Conservation (phyloP, 106 monocot genomes). For the Narthecium ossifragum region DNA sequence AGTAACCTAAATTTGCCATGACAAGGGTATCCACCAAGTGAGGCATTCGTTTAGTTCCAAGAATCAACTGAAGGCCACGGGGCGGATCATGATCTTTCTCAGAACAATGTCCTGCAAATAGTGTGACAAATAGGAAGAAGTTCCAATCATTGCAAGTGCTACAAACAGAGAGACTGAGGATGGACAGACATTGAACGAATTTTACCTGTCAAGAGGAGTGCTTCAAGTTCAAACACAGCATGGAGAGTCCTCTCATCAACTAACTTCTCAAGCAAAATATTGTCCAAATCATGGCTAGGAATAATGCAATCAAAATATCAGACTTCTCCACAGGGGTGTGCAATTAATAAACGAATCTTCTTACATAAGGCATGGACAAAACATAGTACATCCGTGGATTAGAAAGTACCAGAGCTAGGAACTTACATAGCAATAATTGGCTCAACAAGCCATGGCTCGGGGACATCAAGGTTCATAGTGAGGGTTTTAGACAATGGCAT, state of each 20-base stretch:
- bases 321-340: neutral
- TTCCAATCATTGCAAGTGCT: too few species aligned
- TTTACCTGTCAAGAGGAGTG: conserved; percentile 85
- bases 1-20: conserved; percentile 97
- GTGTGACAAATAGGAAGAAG: neutral
- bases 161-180: too few species aligned
- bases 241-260: conserved; percentile 75
- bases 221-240: conserved; percentile 98
- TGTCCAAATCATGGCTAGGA: conserved; percentile 90
- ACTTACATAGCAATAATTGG: conserved; percentile 81
- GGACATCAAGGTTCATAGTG: conserved; percentile 99
- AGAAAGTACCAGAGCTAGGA: neutral
- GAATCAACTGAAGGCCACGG: conserved; percentile 91
- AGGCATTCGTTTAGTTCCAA: conserved; percentile 66
- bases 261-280: conserved; percentile 90
- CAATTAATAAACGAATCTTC: conserved; percentile 1
- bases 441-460: conserved; percentile 98
- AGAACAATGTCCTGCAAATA: conserved; percentile 73
- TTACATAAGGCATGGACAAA: too few species aligned
- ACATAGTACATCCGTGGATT: too few species aligned
- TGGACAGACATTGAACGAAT: neutral
- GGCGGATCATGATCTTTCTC: conserved; percentile 96
- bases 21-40: conserved; percentile 95
- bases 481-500: conserved; percentile 93
- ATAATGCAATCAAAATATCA: conserved; percentile 1